Evolutionary conservation across 2,329 filamentous ascomycete species (phyloP), one percentile per base, ranked within the genome.

Genomic region (Nigrospora oryzae): DNA sequence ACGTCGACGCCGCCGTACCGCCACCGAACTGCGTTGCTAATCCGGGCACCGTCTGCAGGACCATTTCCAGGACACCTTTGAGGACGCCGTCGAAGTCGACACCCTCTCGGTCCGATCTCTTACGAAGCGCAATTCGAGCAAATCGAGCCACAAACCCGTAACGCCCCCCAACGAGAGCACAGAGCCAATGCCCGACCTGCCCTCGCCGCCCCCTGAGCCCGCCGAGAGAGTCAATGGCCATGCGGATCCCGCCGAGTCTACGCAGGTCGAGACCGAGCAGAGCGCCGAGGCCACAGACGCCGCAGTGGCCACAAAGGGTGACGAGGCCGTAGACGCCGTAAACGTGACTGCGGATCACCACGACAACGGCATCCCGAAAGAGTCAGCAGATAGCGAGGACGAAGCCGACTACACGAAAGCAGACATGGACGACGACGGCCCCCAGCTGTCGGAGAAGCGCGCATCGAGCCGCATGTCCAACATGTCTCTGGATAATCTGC

Each of bases 41-140:
- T 14, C 15, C 31, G 17, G 28, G 16, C 32, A 34, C 33, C 19
- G n/a, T 36, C 30, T 10, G 23, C 23, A 28, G 23, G 23, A 28
- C 23, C 23, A 28, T 7, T 11, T 23, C 15, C 53, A 88, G 83
- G 84, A 90, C 56, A 78, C 77, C 14, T 95, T 94, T 58, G 88
- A 95, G 67, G 89, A 95, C 71, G 89, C 87, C 45, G 69, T 79
- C 54, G 23, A 28, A 28, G 23, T 28, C 23, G 84, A 87, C 63
- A 77, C 73, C 48, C 65, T 70, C 38, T 82, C 79, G 32, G 70
- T 78, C 43, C 78, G 84, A 49, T 88, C 84, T 23, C 65, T 89
- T 49, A 81, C 76, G 34, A 71, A 70, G 53, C 66, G 73, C 58
- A 69, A 63, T 42, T 48, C 59, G 16, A 65, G 67, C 15, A 51